Conservation (phyloP, 345 rosid species). For the Arabidopsis thaliana region TAIR10.1 NC_003070.9:867501-868000, state of each 20-base stretch:
- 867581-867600: not conserved
- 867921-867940: conserved; percentile 28
- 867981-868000: not conserved
- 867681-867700: not conserved
- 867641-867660: no score
- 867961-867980: not conserved
- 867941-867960: not conserved
- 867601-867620: not conserved
- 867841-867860: not conserved
- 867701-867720: conserved; percentile 29
- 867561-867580: not conserved
- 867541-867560: conserved; percentile 1
- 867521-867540: conserved; percentile 5
- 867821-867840: not conserved
- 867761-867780: conserved; percentile 7
- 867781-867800: not conserved
- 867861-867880: conserved; percentile 27
- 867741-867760: not conserved
- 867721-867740: not conserved
- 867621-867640: conserved; percentile 23
- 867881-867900: conserved; percentile 41
- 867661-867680: conserved; percentile 20
- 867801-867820: conserved; percentile 12
- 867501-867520: conserved; percentile 25
- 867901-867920: not conserved